These are phyloP conservation scores for Kodamaea sp. DNA, from an alignment of 1,139 yeast genomes.

Conservation along the genomic window DNA sequence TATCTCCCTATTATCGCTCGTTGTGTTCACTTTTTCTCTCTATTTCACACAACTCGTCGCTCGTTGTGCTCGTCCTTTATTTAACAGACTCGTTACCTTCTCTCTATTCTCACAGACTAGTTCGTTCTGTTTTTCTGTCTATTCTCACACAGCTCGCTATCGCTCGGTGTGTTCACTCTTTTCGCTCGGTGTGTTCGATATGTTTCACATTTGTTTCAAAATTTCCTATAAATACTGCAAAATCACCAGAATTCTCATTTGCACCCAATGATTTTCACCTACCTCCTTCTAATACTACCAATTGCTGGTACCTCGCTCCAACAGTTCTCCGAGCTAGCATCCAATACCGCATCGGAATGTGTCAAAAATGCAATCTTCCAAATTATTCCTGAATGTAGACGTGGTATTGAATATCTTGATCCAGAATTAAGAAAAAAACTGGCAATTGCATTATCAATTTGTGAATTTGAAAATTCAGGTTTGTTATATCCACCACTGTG, in stretches of 20 bases:
- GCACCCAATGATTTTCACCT: neutral
- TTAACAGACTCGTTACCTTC: too few species aligned
- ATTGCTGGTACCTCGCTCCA: neutral
- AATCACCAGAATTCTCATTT: neutral
- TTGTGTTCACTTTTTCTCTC: too few species aligned
- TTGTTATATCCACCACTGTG: slow-evolving; percentile 36
- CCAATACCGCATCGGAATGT: slow-evolving; percentile 16
- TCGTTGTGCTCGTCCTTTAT: too few species aligned
- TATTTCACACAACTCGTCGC: too few species aligned
- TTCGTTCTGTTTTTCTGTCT: too few species aligned
- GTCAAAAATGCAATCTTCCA: slow-evolving; percentile 24
- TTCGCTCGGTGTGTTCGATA: neutral
- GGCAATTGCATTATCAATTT: slow-evolving; percentile 49
- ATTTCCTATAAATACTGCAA: neutral
- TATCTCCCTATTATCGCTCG: too few species aligned
- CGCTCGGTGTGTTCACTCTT: too few species aligned
- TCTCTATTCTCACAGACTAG: too few species aligned
- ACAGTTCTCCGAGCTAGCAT: too few species aligned
- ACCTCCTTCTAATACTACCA: neutral
- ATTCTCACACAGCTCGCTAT: too few species aligned
- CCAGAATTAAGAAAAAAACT: slow-evolving; percentile 30
- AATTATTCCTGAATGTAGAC: slow-evolving; percentile 26
- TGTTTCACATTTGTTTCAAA: slow-evolving; percentile 8
- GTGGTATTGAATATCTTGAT: slow-evolving; percentile 32
- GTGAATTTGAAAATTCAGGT: slow-evolving; percentile 50